Conservation (phyloP, 176 grass and related monocot genomes). For the Puccinellia tenuiflora region DNA sequence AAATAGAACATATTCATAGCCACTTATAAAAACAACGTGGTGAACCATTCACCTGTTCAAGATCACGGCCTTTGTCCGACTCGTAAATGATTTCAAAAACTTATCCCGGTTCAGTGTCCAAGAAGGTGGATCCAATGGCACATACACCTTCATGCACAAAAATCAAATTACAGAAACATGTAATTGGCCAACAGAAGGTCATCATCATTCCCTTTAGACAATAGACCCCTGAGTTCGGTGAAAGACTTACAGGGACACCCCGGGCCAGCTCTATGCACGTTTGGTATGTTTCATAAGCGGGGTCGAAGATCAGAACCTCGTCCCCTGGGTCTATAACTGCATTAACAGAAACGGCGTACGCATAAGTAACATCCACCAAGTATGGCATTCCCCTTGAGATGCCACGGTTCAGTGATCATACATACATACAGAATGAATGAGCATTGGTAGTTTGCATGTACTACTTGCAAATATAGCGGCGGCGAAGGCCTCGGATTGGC, state of each 20-base stretch:
- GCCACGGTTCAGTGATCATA: neutral
- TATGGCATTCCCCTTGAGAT: neutral
- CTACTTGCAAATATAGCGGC: slow-evolving; percentile 75
- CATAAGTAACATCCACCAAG: neutral
- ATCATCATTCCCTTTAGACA: neutral
- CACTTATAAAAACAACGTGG: neutral
- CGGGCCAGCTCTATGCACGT: slow-evolving; percentile 69
- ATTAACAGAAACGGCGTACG: neutral
- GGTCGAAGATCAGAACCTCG: slow-evolving; percentile 83
- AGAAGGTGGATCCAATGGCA: slow-evolving; percentile 69
- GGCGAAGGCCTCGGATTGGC: slow-evolving; percentile 82
- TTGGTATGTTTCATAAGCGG: slow-evolving; percentile 78
- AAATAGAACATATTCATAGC: neutral
- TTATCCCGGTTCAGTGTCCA: slow-evolving; percentile 64
- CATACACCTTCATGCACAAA: slow-evolving; percentile 59
- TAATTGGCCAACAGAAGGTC: neutral
- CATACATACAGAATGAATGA: slow-evolving; percentile 19
- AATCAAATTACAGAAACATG: neutral
- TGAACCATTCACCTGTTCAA: slow-evolving; percentile 64
- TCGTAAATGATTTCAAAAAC: slow-evolving; percentile 67
- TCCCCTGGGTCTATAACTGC: slow-evolving; percentile 76
- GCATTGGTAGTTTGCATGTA: neutral
- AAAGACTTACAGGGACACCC: slow-evolving; percentile 66
- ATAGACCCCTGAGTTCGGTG: neutral
- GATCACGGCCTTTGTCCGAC: slow-evolving; percentile 78